Percentiles rank a stretch among this genome's conserved stretches.
These are phyloP conservation scores for Carnegiea gigantea DNA, from an alignment of 179 eudicot species.

Conservation along the genomic window DNA sequence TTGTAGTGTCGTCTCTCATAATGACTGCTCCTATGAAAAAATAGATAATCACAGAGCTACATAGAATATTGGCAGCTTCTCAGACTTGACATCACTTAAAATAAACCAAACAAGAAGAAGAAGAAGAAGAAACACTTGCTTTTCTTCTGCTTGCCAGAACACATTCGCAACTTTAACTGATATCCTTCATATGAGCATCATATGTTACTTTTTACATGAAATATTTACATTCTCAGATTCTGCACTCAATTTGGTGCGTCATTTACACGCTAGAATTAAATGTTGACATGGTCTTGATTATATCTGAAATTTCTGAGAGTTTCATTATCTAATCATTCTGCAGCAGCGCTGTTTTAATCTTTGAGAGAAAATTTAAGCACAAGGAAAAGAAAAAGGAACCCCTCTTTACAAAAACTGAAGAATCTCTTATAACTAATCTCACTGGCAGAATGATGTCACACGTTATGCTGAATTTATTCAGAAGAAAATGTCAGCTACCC, in stretches of 20 bases:
- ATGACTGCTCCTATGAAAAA: too few species aligned
- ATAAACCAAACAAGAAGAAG: too few species aligned
- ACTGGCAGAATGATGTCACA: constrained; percentile 13
- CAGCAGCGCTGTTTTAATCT: not conserved
- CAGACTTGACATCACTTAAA: not conserved
- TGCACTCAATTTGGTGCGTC: constrained; percentile 17
- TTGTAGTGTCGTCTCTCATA: too few species aligned
- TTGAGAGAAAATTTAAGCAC: constrained; percentile 14
- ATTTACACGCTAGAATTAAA: constrained; percentile 15
- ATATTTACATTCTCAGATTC: constrained; percentile 31
- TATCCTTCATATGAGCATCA: constrained; percentile 9
- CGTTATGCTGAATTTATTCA: not conserved
- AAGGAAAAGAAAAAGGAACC: constrained; percentile 15
- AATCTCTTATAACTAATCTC: constrained; percentile 1
- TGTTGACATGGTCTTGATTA: not conserved
- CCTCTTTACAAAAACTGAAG: constrained; percentile 20
- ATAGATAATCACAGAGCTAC: too few species aligned
- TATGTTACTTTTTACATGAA: constrained; percentile 15
- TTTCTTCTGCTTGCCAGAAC: not conserved
- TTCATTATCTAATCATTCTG: constrained; percentile 7
- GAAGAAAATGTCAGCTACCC: constrained; percentile 8
- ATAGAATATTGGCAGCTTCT: too few species aligned
- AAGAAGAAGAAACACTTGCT: not conserved
- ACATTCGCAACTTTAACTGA: not conserved
- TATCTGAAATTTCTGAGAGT: constrained; percentile 15